phyloP scores from a whole-genome alignment of 805 yeast species.

The Metschnikowia lochheadii region DNA sequence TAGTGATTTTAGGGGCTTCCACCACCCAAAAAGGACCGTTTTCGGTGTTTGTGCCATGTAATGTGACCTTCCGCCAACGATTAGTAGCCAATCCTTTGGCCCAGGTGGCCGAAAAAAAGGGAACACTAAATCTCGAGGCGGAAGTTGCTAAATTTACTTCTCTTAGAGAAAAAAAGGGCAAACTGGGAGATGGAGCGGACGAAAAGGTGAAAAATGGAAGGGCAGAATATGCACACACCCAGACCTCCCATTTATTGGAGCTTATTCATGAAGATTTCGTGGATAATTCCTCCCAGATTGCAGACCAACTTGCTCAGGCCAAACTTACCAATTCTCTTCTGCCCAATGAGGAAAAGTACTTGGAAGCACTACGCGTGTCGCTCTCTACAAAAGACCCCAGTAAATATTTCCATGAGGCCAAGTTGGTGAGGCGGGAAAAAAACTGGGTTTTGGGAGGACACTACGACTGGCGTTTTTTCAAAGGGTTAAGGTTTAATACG shows the following conservation, averaged over 20 bases:
- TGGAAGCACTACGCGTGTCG: constrained; percentile 10
- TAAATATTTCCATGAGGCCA: constrained; percentile 44
- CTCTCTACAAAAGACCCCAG: constrained; percentile 14
- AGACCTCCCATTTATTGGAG: constrained; percentile 9
- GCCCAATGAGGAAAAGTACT: constrained; percentile 12
- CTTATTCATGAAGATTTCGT: constrained; percentile 26
- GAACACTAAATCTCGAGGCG: constrained; percentile 5
- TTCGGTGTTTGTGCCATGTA: constrained; percentile 8
- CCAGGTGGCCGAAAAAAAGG: constrained; percentile 1
- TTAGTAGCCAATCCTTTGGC: constrained; percentile 7
- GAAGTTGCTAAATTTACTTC: constrained; percentile 17
- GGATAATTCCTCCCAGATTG: constrained; percentile 19
- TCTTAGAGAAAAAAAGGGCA: too few species aligned
- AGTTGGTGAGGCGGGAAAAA: constrained; percentile 8
- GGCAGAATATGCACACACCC: too few species aligned
- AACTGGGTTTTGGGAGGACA: constrained; percentile 20
- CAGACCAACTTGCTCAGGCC: constrained; percentile 4
- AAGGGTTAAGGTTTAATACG: constrained; percentile 15
- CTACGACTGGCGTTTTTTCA: constrained; percentile 28
- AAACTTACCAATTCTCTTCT: constrained; percentile 8
- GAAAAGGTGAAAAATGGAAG: too few species aligned
- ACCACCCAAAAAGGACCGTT: not conserved
- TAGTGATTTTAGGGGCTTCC: constrained; percentile 23
- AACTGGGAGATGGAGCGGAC: too few species aligned
- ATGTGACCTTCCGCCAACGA: constrained; percentile 12